Percentiles rank a stretch among this genome's conserved stretches.
These are phyloP conservation scores for Paracorniculantispora psalliotae DNA, from an alignment of 2,329 filamentous ascomycete species.

Conservation along the genomic window DNA sequence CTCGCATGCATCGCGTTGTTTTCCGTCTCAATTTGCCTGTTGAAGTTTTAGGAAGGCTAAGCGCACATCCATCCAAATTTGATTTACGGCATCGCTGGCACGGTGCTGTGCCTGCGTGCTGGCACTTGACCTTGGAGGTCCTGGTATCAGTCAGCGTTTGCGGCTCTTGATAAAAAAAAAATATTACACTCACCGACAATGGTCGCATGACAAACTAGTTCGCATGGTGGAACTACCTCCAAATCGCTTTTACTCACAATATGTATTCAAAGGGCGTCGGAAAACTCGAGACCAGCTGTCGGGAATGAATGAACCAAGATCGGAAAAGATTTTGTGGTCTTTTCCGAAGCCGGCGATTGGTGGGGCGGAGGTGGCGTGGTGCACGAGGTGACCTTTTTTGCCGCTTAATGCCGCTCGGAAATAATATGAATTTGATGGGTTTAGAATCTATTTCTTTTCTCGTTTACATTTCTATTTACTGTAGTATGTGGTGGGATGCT, in stretches of 20 bases:
- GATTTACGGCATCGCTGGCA: constrained; percentile 28
- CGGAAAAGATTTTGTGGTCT: constrained; percentile 11
- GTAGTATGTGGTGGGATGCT: too few relatives aligned
- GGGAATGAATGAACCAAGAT: neutral
- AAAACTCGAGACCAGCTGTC: neutral
- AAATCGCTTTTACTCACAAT: neutral
- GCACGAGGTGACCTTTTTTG: neutral
- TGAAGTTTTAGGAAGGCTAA: constrained; percentile 20
- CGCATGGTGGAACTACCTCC: constrained; percentile 21
- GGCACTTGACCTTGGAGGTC: constrained; percentile 31
- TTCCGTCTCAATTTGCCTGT: constrained; percentile 5
- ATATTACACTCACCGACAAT: constrained; percentile 25
- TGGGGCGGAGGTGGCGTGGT: neutral
- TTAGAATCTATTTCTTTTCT: too few relatives aligned
- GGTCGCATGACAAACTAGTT: constrained; percentile 31
- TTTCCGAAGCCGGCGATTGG: constrained; percentile 6
- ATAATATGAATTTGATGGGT: too few relatives aligned
- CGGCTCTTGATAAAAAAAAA: neutral
- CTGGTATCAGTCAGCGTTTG: constrained; percentile 18
- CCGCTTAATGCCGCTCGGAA: neutral
- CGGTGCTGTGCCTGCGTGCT: constrained; percentile 26
- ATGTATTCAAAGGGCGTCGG: neutral
- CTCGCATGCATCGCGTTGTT: neutral
- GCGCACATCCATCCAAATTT: constrained; percentile 22
- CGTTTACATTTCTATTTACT: too few relatives aligned